Base-by-base conservation (phyloP, 495 filamentous ascomycete species). In the Podospora sp. region DNA sequence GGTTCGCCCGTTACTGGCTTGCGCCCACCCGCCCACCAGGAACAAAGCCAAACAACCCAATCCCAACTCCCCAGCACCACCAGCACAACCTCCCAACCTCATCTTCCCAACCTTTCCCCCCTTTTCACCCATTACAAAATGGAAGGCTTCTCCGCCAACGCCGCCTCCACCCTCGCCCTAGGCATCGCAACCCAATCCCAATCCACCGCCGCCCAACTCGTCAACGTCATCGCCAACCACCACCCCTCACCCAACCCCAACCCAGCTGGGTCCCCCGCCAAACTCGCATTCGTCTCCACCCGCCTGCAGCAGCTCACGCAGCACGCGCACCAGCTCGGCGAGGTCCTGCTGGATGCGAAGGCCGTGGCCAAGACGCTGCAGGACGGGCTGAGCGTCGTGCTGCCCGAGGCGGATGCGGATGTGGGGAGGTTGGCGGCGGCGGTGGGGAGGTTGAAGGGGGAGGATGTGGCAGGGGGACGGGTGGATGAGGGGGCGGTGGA, bases 301-400 rank as follows among this genome's bases (percentile, higher is more conserved):
- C 60, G 60, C 33, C 64, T 66, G 18, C 64, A 50, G 24, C 56
- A 61, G 14, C 60, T 66, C 36, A 61, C 25, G 22, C 64, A 66
- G 36, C 64, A 66, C 25, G 64, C 57, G 35, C 40, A 66, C 25
- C 58, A 46, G 0, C 46, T 66, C 0, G 56, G 57, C 9, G 64
- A 66, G 16, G 40, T 22, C 21, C 56, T 66, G 7, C 16, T 29
- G 27, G 59, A 26, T 24, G 56, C 64, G 18, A 35, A 35, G 2
- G 40, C 35, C 35, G 25, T 56, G 7, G 36, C 60, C 2, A 18
- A 26, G 7, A 20, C 36, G 29, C 21, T 62, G 29, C 18, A 46
- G 35, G 33, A 18, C 33, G 40, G 36, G 0, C 33, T 62, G 21
- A 24, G 33, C 40, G 33, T 6, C 5, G n/a, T 16, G 0, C 20